Conservation (phyloP, 1,139 yeast species). For the Diutina scorzettiae region DNA sequence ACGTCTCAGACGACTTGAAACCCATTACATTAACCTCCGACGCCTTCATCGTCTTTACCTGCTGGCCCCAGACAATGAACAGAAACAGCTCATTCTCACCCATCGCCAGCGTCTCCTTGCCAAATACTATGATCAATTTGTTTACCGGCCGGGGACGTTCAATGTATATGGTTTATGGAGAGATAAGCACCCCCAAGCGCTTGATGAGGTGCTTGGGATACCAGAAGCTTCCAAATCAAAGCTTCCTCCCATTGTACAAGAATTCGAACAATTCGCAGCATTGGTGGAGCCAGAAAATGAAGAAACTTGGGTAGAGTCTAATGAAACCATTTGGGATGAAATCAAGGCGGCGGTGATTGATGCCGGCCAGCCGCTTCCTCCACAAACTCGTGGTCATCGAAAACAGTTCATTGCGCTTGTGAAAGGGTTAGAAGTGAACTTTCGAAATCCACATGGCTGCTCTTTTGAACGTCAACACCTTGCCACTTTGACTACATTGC, state of each 20-base stretch:
- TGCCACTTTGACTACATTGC: neutral
- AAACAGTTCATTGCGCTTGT: neutral
- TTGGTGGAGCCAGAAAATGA: neutral
- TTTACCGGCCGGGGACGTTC: neutral
- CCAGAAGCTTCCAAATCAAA: neutral
- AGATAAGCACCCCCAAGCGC: neutral
- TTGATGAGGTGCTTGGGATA: neutral
- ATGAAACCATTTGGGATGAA: neutral
- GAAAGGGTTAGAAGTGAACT: neutral
- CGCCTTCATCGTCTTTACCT: neutral
- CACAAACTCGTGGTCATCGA: neutral
- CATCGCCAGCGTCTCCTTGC: neutral
- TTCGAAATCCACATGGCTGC: neutral
- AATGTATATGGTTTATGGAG: neutral
- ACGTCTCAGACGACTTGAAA: neutral
- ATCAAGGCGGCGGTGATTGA: neutral
- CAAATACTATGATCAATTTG: neutral
- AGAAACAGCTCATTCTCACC: neutral
- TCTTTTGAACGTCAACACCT: neutral
- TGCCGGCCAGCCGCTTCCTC: too few relatives aligned
- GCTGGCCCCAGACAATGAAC: neutral
- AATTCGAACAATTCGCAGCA: neutral
- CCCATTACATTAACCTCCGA: neutral
- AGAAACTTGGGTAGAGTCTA: neutral
- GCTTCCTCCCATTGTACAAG: neutral